phyloP scores from a whole-genome alignment of 768 basidiomycete genomes.

The Tubosaeta sp. region DNA sequence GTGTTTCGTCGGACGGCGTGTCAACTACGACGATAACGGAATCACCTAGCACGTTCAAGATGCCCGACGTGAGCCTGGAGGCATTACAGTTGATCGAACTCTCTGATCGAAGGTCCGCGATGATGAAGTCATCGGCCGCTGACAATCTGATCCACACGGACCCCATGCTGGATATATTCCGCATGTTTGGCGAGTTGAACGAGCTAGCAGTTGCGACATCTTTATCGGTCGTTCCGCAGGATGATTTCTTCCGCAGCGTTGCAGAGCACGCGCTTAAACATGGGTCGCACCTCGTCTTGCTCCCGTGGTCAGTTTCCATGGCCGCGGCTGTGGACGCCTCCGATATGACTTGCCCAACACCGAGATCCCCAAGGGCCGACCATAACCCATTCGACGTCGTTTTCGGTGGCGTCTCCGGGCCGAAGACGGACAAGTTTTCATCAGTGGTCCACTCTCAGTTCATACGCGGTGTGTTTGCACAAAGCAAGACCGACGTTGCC shows the following conservation, averaged over 20 bases:
- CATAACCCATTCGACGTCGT: conserved; percentile 70
- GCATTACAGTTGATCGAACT: conserved; percentile 86
- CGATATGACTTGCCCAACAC: conserved; percentile 2
- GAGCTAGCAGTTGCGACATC: conserved; percentile 59
- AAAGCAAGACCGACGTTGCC: conserved; percentile 70
- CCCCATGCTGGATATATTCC: conserved; percentile 67
- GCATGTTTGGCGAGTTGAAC: conserved; percentile 72
- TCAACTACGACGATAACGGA: conserved; percentile 9
- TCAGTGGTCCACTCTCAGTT: conserved; percentile 67
- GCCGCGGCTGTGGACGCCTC: conserved; percentile 32
- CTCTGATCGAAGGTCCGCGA: conserved; percentile 58
- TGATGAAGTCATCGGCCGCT: conserved; percentile 61
- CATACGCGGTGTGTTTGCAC: conserved; percentile 73
- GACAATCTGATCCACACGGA: conserved; percentile 69
- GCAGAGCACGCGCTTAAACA: conserved; percentile 57
- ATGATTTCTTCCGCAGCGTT: conserved; percentile 68
- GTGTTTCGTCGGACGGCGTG: not conserved
- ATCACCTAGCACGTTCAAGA: conserved; percentile 4
- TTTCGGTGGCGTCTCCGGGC: conserved; percentile 33
- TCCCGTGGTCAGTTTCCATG: conserved; percentile 52
- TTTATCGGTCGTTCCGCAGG: conserved; percentile 70
- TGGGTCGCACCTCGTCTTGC: conserved; percentile 67
- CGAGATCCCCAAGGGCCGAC: conserved; percentile 15
- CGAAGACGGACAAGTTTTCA: conserved; percentile 37
- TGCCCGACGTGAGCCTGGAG: conserved; percentile 43